Evolutionary conservation across 257 asterid genomes (phyloP).

Genomic region (Rauvolfia tetraphylla): DNA sequence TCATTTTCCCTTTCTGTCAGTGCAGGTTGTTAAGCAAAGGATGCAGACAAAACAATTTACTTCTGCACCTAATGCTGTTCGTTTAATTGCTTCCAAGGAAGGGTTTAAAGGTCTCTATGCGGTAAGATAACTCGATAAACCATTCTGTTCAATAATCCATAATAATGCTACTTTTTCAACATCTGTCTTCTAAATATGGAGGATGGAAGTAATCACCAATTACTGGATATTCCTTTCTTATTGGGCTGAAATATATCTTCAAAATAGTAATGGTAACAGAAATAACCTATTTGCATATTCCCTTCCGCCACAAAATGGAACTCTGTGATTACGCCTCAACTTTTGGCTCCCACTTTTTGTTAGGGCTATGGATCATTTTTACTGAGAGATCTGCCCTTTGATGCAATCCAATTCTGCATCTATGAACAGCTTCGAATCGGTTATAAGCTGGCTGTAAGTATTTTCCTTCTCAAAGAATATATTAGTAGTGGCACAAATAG

Average conservation of each 20-base stretch:
- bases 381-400: slow-evolving; percentile 30
- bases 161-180: neutral
- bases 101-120: slow-evolving; percentile 94
- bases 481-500: neutral
- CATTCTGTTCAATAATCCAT: neutral
- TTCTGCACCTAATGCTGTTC: slow-evolving; percentile 89
- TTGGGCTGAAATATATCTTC: neutral
- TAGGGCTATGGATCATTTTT: slow-evolving; percentile 81
- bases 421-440: slow-evolving; percentile 93
- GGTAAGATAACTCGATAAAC: slow-evolving; percentile 38
- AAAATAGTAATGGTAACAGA: neutral
- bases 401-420: slow-evolving; percentile 30
- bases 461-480: slow-evolving; percentile 8
- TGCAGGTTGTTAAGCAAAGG: slow-evolving; percentile 94
- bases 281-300: neutral
- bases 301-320: neutral
- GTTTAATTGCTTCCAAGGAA: slow-evolving; percentile 72
- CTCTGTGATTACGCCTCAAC: neutral
- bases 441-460: slow-evolving; percentile 81
- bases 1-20: slow-evolving; percentile 21
- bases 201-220: neutral
- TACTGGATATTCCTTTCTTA: slow-evolving; percentile 1
- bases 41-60: slow-evolving; percentile 93
- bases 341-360: slow-evolving; percentile 11
- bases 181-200: neutral